phyloP scores from a whole-genome alignment of 139 green algal species.

The Axilococcus clingmanii region DNA sequence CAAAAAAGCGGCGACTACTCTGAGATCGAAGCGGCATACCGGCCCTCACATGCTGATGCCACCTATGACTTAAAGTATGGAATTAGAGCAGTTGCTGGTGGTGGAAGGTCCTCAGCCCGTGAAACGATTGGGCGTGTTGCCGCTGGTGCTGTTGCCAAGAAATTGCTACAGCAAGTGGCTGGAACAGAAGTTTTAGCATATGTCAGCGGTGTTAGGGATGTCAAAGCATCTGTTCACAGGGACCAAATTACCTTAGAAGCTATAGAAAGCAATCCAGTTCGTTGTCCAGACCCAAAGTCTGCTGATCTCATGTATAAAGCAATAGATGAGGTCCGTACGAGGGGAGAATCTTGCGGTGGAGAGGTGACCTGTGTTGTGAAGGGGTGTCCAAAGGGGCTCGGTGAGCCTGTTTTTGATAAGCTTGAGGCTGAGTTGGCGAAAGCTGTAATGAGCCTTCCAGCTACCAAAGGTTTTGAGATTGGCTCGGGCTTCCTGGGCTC shows the following conservation, averaged over 20 bases:
- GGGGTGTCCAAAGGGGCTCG: constrained; percentile 73
- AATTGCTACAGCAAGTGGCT: constrained; percentile 72
- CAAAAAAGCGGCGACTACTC: constrained; percentile 76
- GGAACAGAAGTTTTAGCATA: constrained; percentile 84
- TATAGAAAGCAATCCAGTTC: constrained; percentile 92
- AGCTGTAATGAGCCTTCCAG: constrained; percentile 90
- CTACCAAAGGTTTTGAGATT: constrained; percentile 99
- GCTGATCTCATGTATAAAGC: constrained; percentile 87
- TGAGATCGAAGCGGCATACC: constrained; percentile 84
- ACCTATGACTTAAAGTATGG: constrained; percentile 99
- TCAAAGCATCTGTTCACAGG: constrained; percentile 64
- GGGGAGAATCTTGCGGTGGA: constrained; percentile 90
- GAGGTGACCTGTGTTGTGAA: constrained; percentile 97
- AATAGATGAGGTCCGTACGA: constrained; percentile 88
- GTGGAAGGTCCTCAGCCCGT: constrained; percentile 84
- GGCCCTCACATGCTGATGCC: constrained; percentile 91
- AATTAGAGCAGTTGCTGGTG: constrained; percentile 90
- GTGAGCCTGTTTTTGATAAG: constrained; percentile 95
- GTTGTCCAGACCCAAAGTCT: constrained; percentile 81
- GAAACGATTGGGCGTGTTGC: constrained; percentile 97
- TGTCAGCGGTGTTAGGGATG: constrained; percentile 76
- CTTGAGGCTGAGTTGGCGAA: constrained; percentile 96
- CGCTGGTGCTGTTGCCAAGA: constrained; percentile 95
- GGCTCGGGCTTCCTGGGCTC: constrained; percentile 83
- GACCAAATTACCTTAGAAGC: constrained; percentile 69